Conservation (phyloP, 768 basidiomycete genomes). For the Psilocybe cyanescens region DNA sequence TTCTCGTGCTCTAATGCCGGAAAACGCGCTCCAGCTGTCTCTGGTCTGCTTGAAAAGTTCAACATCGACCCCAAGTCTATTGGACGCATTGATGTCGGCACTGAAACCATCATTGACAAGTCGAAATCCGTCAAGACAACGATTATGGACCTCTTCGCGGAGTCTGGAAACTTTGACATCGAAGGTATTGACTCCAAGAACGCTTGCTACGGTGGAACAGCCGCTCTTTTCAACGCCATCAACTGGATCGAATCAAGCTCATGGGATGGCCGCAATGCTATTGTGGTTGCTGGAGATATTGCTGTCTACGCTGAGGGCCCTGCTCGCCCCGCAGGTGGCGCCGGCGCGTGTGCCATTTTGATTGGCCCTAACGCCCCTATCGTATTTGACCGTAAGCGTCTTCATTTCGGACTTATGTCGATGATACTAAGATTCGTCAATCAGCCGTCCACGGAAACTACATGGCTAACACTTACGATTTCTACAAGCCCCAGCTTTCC, state of each 20-base stretch:
- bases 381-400: constrained; percentile 86
- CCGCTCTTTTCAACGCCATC: constrained; percentile 96
- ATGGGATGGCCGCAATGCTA: constrained; percentile 98
- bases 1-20: constrained; percentile 1
- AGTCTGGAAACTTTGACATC: constrained; percentile 92
- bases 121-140: constrained; percentile 98
- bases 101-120: constrained; percentile 99
- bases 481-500: constrained; percentile 96
- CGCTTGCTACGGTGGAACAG: constrained; percentile 98
- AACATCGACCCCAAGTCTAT: constrained; percentile 96
- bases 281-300: constrained; percentile 96
- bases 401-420: constrained; percentile 9
- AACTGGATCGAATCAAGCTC: constrained; percentile 97
- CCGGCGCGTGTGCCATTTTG: constrained; percentile 92
- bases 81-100: constrained; percentile 97
- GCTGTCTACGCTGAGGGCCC: constrained; percentile 97
- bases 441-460: constrained; percentile 94
- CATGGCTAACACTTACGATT: constrained; percentile 98
- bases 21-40: constrained; percentile 63
- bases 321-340: constrained; percentile 95
- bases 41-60: constrained; percentile 89
- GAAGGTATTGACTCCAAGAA: constrained; percentile 99
- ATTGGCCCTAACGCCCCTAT: constrained; percentile 97
- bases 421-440: constrained; percentile 16
- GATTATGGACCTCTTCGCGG: constrained; percentile 97